Evolutionary conservation across 225 moss, liverwort and hornwort species (phyloP), one percentile per base, ranked within the genome.

Genomic region (Marchantia paleacea): DNA sequence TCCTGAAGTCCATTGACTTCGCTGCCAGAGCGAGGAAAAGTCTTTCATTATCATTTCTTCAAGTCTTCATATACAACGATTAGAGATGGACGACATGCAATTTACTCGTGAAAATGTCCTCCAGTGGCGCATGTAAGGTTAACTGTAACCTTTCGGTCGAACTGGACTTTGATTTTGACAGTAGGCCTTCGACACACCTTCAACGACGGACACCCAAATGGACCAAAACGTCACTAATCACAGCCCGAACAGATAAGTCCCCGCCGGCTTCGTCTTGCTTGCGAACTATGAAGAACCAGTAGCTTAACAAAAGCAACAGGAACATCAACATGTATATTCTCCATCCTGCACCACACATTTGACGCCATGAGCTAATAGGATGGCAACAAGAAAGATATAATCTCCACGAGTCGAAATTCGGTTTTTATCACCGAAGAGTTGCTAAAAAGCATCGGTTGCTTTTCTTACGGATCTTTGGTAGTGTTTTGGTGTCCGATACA

Each of bases 281-380:
- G 31, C 47, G 57, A 65, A 73, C 79, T 29, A 76, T 60, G 16
- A 85, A 88, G 57, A 85, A 61, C 80, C 80, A 76, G 63, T 51
- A 55, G 75, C 51, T 76, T 10, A 85, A 52, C 62, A 81, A 66
- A 55, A 85, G 65, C 63, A 81, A 31, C 29, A 88, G 30, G 3
- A 83, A 31, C 29, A 83, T 71, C 76, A 85, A 83, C 13, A 79
- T 24, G 9, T 73, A 83, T 31, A 79, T 20, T 83, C 60, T 24
- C 83, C 73, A 85, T 63, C 85, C 85, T 84, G 84, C 77, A 75
- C 0, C 14, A 14, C 13, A 55, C 6, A 75, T 53, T 26, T 28
- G n/a, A 10, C 16, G 25, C 55, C 52, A 54, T 70, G 66, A 54
- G 71, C 65, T 62, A 74, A 39, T 39, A 7, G 73, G 4, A 11